Evolutionary conservation across 495 filamentous ascomycete genomes (phyloP).

Genomic region (Collariella sp.): DNA sequence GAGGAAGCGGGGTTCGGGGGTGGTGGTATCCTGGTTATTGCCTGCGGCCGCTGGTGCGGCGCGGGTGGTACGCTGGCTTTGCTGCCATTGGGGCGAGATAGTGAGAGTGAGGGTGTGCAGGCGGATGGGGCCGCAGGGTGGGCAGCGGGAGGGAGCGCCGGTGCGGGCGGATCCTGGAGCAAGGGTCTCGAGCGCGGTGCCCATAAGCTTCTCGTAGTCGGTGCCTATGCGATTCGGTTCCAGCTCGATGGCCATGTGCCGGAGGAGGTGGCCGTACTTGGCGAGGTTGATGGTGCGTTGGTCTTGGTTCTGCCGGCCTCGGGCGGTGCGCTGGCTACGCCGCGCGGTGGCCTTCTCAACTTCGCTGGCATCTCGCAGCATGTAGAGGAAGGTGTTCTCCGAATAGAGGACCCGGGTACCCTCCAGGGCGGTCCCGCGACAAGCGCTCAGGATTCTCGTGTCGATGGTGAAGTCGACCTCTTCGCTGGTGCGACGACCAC

Average conservation of each 20-base stretch:
- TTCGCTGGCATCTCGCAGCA: conserved; percentile 26
- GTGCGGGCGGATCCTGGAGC: neutral
- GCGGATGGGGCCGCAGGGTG: conserved; percentile 7
- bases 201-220: conserved; percentile 19
- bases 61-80: neutral
- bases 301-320: neutral
- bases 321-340: neutral
- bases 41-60: neutral
- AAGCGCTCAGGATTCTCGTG: conserved; percentile 25
- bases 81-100: conserved; percentile 6
- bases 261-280: conserved; percentile 31
- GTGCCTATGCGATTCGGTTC: conserved; percentile 23
- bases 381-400: conserved; percentile 34
- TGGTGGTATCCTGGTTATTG: neutral
- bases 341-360: neutral
- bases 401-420: conserved; percentile 32
- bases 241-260: conserved; percentile 30
- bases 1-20: conserved; percentile 6
- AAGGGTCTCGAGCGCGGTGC: conserved; percentile 13
- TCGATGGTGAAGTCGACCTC: conserved; percentile 15
- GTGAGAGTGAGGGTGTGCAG: conserved; percentile 31
- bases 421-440: conserved; percentile 20
- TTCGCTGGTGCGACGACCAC: neutral
- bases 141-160: neutral
- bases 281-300: conserved; percentile 22